phyloP scores from a whole-genome alignment of 2,329 filamentous ascomycete genomes.

The Trichophyton simii region DNA sequence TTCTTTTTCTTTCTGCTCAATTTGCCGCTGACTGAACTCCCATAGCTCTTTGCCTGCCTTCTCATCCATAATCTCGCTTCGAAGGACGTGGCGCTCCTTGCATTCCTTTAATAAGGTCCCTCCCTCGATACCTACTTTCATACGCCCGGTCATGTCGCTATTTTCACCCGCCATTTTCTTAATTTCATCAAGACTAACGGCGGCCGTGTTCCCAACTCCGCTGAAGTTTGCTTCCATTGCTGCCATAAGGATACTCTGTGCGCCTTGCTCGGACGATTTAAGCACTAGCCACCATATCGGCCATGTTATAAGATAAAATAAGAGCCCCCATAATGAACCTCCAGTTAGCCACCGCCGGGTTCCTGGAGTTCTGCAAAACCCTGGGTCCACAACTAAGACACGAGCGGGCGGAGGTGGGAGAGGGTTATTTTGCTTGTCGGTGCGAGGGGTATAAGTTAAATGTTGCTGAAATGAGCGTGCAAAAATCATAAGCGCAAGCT shows the following conservation, averaged over 20 bases:
- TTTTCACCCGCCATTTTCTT: background rate
- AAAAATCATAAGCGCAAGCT: slow-evolving; percentile 75
- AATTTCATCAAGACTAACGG: background rate
- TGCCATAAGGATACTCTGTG: slow-evolving; percentile 75
- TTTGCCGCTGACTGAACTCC: slow-evolving; percentile 74
- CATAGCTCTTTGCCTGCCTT: slow-evolving; percentile 71
- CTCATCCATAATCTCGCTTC: slow-evolving; percentile 66
- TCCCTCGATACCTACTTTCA: slow-evolving; percentile 29
- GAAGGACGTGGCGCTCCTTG: slow-evolving; percentile 56
- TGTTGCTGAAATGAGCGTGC: slow-evolving; percentile 87
- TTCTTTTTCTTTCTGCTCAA: slow-evolving; percentile 70
- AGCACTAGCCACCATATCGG: slow-evolving; percentile 74
- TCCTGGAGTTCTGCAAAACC: slow-evolving; percentile 70
- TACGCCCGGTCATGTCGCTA: slow-evolving; percentile 1
- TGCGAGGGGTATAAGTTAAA: slow-evolving; percentile 33
- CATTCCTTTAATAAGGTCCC: slow-evolving; percentile 82
- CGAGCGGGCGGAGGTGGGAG: slow-evolving; percentile 61
- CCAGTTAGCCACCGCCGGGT: slow-evolving; percentile 76
- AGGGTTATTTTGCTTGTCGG: slow-evolving; percentile 5
- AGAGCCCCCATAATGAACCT: slow-evolving; percentile 68
- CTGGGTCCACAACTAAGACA: slow-evolving; percentile 79
- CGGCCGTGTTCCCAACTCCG: slow-evolving; percentile 32
- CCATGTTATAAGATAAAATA: slow-evolving; percentile 65
- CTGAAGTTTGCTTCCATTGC: slow-evolving; percentile 67
- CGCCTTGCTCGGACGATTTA: slow-evolving; percentile 71